Base-by-base conservation (phyloP, 2,329 filamentous ascomycete species). In the Orbilia ellipsospora region DNA sequence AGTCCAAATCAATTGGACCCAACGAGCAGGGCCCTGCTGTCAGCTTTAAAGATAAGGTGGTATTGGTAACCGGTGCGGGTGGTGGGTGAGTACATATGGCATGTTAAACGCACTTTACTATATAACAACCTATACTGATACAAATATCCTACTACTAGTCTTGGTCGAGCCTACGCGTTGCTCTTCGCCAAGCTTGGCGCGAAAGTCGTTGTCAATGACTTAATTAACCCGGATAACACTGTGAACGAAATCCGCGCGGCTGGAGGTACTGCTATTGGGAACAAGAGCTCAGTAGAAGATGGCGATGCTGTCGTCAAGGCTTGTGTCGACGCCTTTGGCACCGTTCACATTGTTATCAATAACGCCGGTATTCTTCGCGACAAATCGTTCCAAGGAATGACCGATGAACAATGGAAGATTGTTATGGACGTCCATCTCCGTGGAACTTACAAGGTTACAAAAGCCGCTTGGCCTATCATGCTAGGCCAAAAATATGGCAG, bases 401-500 rank as follows among this genome's bases (percentile, higher is more conserved):
- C 94, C 75, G 95, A 99, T 82, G 90, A 89, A 81, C 88, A 93
- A 81, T 99, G 95, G 94, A 90, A 97, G 80, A 88, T 92, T 68
- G 94, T 99, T 80, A 84, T 98, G 84, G 92, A 93, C 80, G 93
- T 98, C 67, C 95, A 99, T 83, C 88, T 97, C 54, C 89, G 92
- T 79, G 94, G 95, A 79, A 99, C 95, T 77, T 99, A 96, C 86
- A 96, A 97, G 86, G 89, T 94, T 78, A 94, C 93, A 82, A 97
- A 97, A 88, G 95, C 95, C 77, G 95, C 95, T 18, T 99, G 94
- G 93, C 95, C 95, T 60, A 92, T 96, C 84, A 92, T 99, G 87
- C 87, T 98, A 62, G 97, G 97, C 88, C 95, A 99, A 84, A 98
- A 97, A 87, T 99, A 97, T 81, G 95, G 95, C 79, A 93, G 95